phyloP scores from a whole-genome alignment of 257 asterid genomes.

The Solanum lycopersicoides region DNA sequence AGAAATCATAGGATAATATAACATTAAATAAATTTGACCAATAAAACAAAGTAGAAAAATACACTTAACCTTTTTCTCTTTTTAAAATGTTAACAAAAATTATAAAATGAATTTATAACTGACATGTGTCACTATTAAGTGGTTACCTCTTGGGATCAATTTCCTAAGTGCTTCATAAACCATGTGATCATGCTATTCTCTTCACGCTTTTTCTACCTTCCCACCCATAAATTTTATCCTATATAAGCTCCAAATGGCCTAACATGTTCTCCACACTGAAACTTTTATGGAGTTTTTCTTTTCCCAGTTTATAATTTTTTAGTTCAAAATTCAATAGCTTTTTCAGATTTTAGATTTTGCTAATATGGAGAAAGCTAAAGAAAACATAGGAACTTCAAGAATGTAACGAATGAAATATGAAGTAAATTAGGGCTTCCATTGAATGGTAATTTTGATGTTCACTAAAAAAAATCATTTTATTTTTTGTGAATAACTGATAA shows the following conservation, averaged over 20 bases:
- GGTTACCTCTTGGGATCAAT: too few relatives aligned
- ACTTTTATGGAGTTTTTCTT: neutral
- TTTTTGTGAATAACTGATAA: conserved; percentile 41
- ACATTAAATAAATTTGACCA: neutral
- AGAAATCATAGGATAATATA: too few relatives aligned
- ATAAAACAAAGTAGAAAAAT: too few relatives aligned
- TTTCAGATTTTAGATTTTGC: neutral
- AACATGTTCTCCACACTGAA: neutral
- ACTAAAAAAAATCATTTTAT: neutral
- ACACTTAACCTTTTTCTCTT: too few relatives aligned
- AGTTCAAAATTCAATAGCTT: neutral
- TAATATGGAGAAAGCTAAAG: conserved; percentile 25
- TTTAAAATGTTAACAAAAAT: too few relatives aligned
- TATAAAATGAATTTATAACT: too few relatives aligned
- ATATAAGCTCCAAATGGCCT: neutral
- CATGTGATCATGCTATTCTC: neutral
- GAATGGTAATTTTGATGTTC: neutral
- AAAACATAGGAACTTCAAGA: too few relatives aligned
- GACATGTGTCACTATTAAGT: conserved; percentile 3
- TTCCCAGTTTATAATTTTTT: too few relatives aligned
- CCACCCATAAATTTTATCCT: neutral
- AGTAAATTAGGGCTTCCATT: conserved; percentile 31
- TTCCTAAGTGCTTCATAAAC: neutral
- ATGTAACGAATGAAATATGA: neutral
- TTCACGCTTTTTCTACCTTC: neutral